phyloP scores from a whole-genome alignment of 371 early-diverging fungal species.

The Mortierella sp. region DNA sequence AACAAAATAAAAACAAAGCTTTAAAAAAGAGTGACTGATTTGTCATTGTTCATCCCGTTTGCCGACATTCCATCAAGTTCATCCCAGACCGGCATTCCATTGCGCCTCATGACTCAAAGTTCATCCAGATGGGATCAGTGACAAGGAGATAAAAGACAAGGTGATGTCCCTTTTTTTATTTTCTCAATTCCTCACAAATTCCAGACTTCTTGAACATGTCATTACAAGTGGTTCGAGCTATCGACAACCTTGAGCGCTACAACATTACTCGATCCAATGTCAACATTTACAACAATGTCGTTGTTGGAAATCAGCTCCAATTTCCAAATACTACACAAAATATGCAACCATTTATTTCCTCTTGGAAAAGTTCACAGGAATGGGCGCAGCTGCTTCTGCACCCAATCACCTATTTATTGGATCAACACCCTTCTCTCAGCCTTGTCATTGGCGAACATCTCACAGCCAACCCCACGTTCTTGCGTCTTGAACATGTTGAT shows the following conservation, averaged over 20 bases:
- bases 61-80: neutral
- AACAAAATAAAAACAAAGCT: neutral
- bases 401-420: slow-evolving; percentile 21
- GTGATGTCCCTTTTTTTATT: neutral
- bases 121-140: neutral
- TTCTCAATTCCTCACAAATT: neutral
- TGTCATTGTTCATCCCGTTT: slow-evolving; percentile 33
- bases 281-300: slow-evolving; percentile 46
- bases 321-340: neutral
- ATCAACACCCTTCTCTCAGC: slow-evolving; percentile 25
- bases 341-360: neutral
- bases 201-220: slow-evolving; percentile 14
- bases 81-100: too few species aligned
- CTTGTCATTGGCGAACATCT: slow-evolving; percentile 34
- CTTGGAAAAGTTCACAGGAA: neutral
- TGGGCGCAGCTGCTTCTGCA: slow-evolving; percentile 31
- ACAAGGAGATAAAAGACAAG: neutral
- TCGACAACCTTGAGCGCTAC: slow-evolving; percentile 48
- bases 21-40: neutral
- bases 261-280: slow-evolving; percentile 44
- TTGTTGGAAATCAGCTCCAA: slow-evolving; percentile 22
- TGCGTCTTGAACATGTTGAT: slow-evolving; percentile 24
- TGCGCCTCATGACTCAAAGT: neutral
- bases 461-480: slow-evolving; percentile 29
- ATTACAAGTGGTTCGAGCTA: slow-evolving; percentile 25